These are phyloP conservation scores for Plectranthus barbatus DNA, from an alignment of 257 asterid species.

Conservation along the genomic window DNA sequence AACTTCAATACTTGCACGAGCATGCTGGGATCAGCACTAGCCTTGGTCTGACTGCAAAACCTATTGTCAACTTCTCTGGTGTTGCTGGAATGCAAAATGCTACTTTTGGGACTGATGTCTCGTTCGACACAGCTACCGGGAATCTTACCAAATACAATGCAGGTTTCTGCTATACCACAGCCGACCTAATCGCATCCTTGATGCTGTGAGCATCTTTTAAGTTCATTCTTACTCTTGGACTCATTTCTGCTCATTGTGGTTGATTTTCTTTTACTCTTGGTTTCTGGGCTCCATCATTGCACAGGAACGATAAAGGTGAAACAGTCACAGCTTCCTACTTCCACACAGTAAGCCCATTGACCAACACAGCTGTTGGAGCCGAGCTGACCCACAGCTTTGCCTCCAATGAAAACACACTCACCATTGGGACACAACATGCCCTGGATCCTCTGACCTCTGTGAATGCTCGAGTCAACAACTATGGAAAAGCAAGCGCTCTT, in stretches of 20 bases:
- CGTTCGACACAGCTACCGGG: constrained; percentile 84
- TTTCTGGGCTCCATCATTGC: no score
- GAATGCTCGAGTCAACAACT: constrained; percentile 73
- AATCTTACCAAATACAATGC: constrained; percentile 62
- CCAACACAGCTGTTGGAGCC: constrained; percentile 79
- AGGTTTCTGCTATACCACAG: constrained; percentile 43
- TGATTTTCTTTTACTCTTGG: no score
- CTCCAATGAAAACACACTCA: constrained; percentile 67
- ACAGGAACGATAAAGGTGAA: constrained; percentile 77
- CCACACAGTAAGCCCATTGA: constrained; percentile 60
- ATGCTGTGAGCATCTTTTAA: constrained; percentile 42
- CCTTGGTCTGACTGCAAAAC: constrained; percentile 71
- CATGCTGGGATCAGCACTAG: constrained; percentile 80
- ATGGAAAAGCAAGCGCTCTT: constrained; percentile 77
- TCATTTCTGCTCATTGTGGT: no score
- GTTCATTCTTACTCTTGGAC: no score
- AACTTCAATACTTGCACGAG: constrained; percentile 83
- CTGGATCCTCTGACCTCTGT: constrained; percentile 61
- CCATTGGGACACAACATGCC: constrained; percentile 68
- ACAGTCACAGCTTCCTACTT: constrained; percentile 64
- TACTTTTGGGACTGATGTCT: constrained; percentile 64
- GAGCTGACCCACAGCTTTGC: constrained; percentile 77
- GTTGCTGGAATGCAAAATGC: constrained; percentile 56
- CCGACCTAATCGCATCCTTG: constrained; percentile 77
- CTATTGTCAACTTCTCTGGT: constrained; percentile 79